These are phyloP conservation scores for Elymus sibiricus DNA, from an alignment of 176 grass and related monocot genomes.

Conservation along the genomic window DNA sequence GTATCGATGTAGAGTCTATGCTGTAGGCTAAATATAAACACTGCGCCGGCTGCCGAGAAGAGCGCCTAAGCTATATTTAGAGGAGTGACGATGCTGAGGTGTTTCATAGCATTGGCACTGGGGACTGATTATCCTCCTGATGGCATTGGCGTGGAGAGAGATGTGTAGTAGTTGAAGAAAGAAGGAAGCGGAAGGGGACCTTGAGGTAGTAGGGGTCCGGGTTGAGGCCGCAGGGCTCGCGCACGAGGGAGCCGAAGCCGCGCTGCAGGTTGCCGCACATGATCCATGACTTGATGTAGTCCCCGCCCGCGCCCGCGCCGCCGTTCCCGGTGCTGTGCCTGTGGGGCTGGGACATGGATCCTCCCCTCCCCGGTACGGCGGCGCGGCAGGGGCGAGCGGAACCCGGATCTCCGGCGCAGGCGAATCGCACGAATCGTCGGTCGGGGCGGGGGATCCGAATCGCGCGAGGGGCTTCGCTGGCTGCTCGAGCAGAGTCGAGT, in stretches of 20 bases:
- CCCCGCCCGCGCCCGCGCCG: conserved; percentile 46
- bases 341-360: conserved; percentile 10
- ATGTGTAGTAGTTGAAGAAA: neutral
- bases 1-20: neutral
- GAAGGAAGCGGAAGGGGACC: conserved; percentile 17
- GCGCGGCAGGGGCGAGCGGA: neutral
- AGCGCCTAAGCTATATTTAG: neutral
- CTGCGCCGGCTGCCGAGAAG: neutral
- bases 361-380: neutral
- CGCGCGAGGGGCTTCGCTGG: neutral
- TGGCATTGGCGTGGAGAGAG: neutral
- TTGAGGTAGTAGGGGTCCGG: conserved; percentile 72
- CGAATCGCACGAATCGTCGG: neutral
- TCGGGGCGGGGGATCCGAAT: neutral
- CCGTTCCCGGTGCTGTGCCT: neutral
- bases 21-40: neutral
- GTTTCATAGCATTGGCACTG: neutral
- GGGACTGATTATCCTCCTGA: neutral
- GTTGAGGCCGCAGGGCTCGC: conserved; percentile 53
- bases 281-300: conserved; percentile 79
- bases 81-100: neutral
- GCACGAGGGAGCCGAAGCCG: conserved; percentile 69
- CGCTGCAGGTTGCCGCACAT: conserved; percentile 77
- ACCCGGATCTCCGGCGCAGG: neutral
- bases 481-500: neutral